Base-by-base conservation (phyloP, 345 rosid genomes). In the Xanthoceras sorbifolium region DNA sequence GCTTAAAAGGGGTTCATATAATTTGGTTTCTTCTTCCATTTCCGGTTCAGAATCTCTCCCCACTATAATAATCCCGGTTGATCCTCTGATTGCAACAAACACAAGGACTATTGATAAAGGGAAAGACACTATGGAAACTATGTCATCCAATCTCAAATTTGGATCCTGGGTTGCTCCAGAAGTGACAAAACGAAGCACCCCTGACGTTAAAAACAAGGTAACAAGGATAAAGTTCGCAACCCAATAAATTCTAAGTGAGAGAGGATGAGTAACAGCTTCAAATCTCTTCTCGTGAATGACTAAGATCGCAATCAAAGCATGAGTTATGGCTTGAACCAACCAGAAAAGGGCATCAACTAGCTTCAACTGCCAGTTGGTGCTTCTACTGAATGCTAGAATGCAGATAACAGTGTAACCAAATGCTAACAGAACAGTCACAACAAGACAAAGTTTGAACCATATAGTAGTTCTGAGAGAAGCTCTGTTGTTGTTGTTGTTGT, bases 261-360 rank as follows among this genome's bases (percentile, higher is more conserved):
- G 50, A 4, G 98, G 98, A 61, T 90, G 97, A 59, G 72, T 75
- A 8, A 70, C 48, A 18, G 97, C 92, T 48, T 85, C 84, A 75
- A 92, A 90, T 82, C 86, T 89, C 79, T 90, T 92, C 80, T 89
- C 90, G 69, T 92, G 97, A 62, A 93, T 66, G 69, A 95, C 77
- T 62, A 93, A 84, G 61, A 90, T 80, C 61, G 90, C 84, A 76
- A 93, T 83, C 54, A 86, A 83, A 29, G 75, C 88, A 80, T 90
- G 87, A 75, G 96, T 93, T 28, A 90, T 23, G 80, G 97, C 93
- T 81, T 93, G 97, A 67, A 88, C 76, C 7, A 90, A 50, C 98
- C 98, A 93, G 67, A 93, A 95, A 20, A 82, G 60, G 11, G 86
- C 81, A 48, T 88, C 85, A 2, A 87, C 32, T 22, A 81, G 82